Conservation (phyloP, 2,329 filamentous ascomycete species). For the Chrysoporthe austroafricana region DNA sequence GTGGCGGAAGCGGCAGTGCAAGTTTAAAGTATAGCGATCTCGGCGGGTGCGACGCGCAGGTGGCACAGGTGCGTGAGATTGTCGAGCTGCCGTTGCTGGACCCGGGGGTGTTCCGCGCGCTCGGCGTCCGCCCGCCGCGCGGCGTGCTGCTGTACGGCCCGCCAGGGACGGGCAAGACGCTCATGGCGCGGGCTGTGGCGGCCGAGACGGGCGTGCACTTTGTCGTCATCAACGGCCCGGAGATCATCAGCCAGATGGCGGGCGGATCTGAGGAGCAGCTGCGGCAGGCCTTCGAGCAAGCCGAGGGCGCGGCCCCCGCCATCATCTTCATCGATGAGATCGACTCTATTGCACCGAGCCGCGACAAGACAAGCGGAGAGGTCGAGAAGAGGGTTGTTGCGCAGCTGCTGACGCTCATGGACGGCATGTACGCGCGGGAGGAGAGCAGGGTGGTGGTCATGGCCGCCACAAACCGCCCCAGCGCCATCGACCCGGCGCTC, state of each 20-base stretch:
- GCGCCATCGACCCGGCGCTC: conserved; percentile 97
- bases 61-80: conserved; percentile 99
- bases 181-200: conserved; percentile 98
- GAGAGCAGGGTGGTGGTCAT: conserved; percentile 94
- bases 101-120: conserved; percentile 99
- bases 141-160: conserved; percentile 97
- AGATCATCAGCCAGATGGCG: conserved; percentile 99
- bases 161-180: conserved; percentile 97
- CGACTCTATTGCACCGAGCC: conserved; percentile 98
- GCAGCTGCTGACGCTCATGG: conserved; percentile 94
- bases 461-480: conserved; percentile 98
- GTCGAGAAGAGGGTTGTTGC: conserved; percentile 98
- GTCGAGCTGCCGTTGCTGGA: conserved; percentile 96
- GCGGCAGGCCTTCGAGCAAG: conserved; percentile 98
- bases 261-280: conserved; percentile 98
- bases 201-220: conserved; percentile 99
- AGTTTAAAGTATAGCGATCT: conserved; percentile 80
- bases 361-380: conserved; percentile 99
- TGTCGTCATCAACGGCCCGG: conserved; percentile 98
- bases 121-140: conserved; percentile 98
- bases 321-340: conserved; percentile 99
- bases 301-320: conserved; percentile 98
- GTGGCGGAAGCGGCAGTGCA: too few relatives aligned
- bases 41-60: conserved; percentile 98
- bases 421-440: conserved; percentile 94